These are phyloP conservation scores for Saccharomycopsis hybrid DNA, from an alignment of 1,139 yeast genomes.

Conservation along the genomic window DNA sequence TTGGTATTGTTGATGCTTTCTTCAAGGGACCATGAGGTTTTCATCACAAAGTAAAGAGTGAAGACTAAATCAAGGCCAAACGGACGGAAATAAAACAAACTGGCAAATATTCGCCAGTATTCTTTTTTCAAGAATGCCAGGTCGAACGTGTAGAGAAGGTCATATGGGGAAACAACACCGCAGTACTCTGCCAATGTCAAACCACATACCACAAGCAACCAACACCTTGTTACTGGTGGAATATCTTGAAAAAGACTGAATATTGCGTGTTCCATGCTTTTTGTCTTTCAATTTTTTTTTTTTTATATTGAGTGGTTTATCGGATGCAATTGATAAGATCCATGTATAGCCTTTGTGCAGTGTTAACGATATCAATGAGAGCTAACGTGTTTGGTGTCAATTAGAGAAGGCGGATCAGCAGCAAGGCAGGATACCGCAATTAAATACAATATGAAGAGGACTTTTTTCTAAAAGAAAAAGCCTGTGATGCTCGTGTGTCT, in stretches of 20 bases:
- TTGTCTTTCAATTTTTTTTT: too few relatives aligned
- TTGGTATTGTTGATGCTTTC: slow-evolving; percentile 5
- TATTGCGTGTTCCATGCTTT: slow-evolving; percentile 16
- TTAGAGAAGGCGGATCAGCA: too few relatives aligned
- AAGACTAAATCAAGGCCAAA: slow-evolving; percentile 14
- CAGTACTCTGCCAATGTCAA: neutral
- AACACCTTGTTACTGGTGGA: slow-evolving; percentile 20
- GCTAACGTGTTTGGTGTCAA: too few relatives aligned
- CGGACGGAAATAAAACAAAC: slow-evolving; percentile 14
- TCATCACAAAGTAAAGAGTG: slow-evolving; percentile 3
- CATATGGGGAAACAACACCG: slow-evolving; percentile 7
- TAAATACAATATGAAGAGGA: too few relatives aligned
- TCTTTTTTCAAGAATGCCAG: slow-evolving; percentile 12
- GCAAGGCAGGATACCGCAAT: too few relatives aligned
- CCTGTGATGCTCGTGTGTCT: too few relatives aligned
- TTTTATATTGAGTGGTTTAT: too few relatives aligned
- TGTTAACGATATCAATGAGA: too few relatives aligned
- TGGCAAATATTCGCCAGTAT: slow-evolving; percentile 19
- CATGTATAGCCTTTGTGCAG: too few relatives aligned
- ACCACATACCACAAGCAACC: slow-evolving; percentile 8
- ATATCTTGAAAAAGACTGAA: slow-evolving; percentile 8
- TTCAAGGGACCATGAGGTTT: slow-evolving; percentile 14
- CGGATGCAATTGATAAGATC: too few relatives aligned
- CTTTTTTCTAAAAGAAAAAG: too few relatives aligned
- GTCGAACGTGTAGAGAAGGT: slow-evolving; percentile 14